phyloP scores from a whole-genome alignment of 176 grass and related monocot genomes.

The Melocanna baccifera region DNA sequence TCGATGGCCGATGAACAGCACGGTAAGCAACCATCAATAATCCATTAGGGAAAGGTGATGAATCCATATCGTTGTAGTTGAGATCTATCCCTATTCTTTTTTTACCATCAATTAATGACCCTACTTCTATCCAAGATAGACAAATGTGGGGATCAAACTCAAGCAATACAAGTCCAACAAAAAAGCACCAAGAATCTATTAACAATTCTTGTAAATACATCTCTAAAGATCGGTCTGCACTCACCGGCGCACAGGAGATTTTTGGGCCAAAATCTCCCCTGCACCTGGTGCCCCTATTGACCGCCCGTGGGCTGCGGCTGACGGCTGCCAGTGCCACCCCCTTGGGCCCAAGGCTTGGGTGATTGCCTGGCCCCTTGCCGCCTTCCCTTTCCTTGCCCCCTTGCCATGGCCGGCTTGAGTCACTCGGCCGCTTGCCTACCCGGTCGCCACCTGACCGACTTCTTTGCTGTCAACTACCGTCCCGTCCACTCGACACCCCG shows the following conservation, averaged over 20 bases:
- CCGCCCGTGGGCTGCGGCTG: too few species aligned
- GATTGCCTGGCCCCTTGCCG: too few species aligned
- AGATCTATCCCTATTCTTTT: background rate
- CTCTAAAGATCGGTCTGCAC: background rate
- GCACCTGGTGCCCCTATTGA: too few species aligned
- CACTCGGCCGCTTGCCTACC: too few species aligned
- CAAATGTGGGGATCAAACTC: background rate
- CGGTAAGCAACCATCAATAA: background rate
- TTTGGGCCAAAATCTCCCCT: constrained; percentile 36
- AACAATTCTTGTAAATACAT: background rate
- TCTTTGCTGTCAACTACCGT: too few species aligned
- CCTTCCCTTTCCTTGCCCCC: too few species aligned
- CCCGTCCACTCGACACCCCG: too few species aligned
- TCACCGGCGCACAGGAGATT: constrained; percentile 34
- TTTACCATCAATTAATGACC: background rate
- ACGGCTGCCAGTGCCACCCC: too few species aligned
- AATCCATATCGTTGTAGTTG: background rate
- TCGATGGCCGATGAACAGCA: background rate
- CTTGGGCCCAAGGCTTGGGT: too few species aligned
- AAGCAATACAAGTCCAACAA: background rate
- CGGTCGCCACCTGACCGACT: too few species aligned
- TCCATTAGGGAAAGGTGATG: background rate
- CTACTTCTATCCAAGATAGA: background rate
- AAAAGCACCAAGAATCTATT: background rate
- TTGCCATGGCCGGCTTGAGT: too few species aligned